phyloP scores from a whole-genome alignment of 139 green algal species.

The Chlamydomonas sp. region DNA sequence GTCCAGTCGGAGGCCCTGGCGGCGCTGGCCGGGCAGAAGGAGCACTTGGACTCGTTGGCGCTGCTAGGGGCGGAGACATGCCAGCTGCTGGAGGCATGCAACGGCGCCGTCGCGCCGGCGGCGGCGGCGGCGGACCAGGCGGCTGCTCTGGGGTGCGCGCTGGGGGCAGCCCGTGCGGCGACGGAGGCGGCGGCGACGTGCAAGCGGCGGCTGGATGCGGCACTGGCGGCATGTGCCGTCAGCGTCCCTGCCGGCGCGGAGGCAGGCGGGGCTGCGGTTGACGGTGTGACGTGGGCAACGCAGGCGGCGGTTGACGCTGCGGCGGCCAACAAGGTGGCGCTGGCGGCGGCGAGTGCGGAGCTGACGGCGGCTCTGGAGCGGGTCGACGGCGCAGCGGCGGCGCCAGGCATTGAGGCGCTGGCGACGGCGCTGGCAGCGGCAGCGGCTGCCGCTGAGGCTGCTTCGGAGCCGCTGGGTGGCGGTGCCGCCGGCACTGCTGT shows the following conservation, averaged over 20 bases:
- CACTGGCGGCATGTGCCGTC: neutral
- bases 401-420: constrained; percentile 6
- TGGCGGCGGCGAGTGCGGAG: constrained; percentile 10
- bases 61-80: constrained; percentile 41
- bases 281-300: neutral
- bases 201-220: constrained; percentile 22
- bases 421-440: neutral
- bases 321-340: constrained; percentile 22
- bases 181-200: neutral
- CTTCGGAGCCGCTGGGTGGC: neutral
- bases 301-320: neutral
- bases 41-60: constrained; percentile 45
- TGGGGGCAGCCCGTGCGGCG: neutral
- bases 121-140: constrained; percentile 1
- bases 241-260: neutral
- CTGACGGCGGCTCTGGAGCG: constrained; percentile 9
- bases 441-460: neutral
- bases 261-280: no score
- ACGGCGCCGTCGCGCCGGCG: constrained; percentile 25
- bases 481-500: neutral
- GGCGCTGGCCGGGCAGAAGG: constrained; percentile 15
- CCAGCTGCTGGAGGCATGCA: constrained; percentile 56
- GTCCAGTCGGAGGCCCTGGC: neutral
- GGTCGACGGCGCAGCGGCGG: constrained; percentile 10
- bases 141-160: neutral